A percentile compares a stretch with the other conserved stretches of the same genome.
phyloP scores from a whole-genome alignment of 805 yeast species.

The Crinitomyces ghanaensis region DNA sequence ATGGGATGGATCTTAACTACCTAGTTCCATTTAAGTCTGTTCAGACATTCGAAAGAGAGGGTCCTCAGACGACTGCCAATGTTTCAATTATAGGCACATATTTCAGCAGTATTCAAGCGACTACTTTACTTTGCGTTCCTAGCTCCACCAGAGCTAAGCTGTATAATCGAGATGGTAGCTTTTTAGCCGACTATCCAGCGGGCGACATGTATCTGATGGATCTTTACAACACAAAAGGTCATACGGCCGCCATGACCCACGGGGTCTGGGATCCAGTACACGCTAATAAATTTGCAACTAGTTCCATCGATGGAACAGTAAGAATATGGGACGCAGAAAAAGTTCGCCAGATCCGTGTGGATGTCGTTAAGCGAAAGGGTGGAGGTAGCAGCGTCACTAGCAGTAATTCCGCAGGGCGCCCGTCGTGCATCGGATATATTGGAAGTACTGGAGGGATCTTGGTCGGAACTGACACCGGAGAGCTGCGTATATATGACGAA shows the following conservation, averaged over 20 bases:
- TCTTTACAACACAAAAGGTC: slow-evolving; percentile 28
- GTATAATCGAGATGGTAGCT: slow-evolving; percentile 20
- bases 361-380: too few relatives aligned
- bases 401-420: too few relatives aligned
- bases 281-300: slow-evolving; percentile 19
- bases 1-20: slow-evolving; percentile 24
- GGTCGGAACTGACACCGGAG: too few relatives aligned
- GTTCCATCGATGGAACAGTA: slow-evolving; percentile 24
- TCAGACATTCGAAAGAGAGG: slow-evolving; percentile 20
- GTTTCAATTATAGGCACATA: slow-evolving; percentile 13
- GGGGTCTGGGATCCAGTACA: slow-evolving; percentile 23
- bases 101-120: too few relatives aligned
- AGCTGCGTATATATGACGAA: too few relatives aligned
- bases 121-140: slow-evolving; percentile 17
- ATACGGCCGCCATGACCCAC: slow-evolving; percentile 22
- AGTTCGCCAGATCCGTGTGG: too few relatives aligned
- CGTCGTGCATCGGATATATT: too few relatives aligned
- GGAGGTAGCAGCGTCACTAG: too few relatives aligned
- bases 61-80: slow-evolving; percentile 16
- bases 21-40: slow-evolving; percentile 16
- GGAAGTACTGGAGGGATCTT: too few relatives aligned
- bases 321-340: slow-evolving; percentile 26
- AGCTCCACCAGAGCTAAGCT: slow-evolving; percentile 18
- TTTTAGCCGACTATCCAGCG: slow-evolving; percentile 17
- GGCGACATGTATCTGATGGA: slow-evolving; percentile 30